Evolutionary conservation across 164 flowering plant species (phyloP), one percentile per base, ranked within the genome.

Genomic region (Aristolochia contorta): DNA sequence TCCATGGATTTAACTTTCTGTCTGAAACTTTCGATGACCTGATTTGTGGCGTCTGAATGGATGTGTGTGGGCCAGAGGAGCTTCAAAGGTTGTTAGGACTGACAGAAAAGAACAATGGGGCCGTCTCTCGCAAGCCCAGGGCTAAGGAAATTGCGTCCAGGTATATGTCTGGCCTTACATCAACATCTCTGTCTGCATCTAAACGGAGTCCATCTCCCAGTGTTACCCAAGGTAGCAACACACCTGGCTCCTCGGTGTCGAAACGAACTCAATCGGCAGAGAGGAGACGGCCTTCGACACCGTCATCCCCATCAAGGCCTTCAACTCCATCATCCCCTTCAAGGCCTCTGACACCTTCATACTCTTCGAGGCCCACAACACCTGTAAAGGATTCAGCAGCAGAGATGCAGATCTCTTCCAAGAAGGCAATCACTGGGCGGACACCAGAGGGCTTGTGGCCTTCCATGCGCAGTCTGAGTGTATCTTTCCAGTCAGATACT

Each of bases 231-330:
- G 61, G 86, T 46, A 24, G 47, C 18, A 54, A 72, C 65, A 16
- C 71, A 10, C 41, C 78, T 16, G 60, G 82, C 54, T 70, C 68
- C 53, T 69, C 64, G 37, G 72, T 51, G 15, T 69, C 78, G 15
- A 88, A 84, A 69, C 79, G 99, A 67, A 72, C 99, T 41, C 69
- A 73, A 57, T 88, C 99, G 4, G 90, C 87, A 0, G 99, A 89
- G 66, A 78, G 96, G 72, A 85, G 76, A 65, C 77, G 91, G n/a
- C 88, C 97, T 12, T 73, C 66, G 7, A 64, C 59, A 24, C 66
- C 60, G 19, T 66, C 69, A 12, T 23, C 61, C 53, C 56, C 61
- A 27, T 63, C 59, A 14, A 45, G 59, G 23, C 53, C 52, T 12
- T 21, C 59, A 7, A 80, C 86, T 0, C 88, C 93, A 21, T 76